Percentiles rank a stretch among this genome's conserved stretches.
Evolutionary conservation across 768 basidiomycete genomes (phyloP).

Genomic region (Lactarius indigo): DNA sequence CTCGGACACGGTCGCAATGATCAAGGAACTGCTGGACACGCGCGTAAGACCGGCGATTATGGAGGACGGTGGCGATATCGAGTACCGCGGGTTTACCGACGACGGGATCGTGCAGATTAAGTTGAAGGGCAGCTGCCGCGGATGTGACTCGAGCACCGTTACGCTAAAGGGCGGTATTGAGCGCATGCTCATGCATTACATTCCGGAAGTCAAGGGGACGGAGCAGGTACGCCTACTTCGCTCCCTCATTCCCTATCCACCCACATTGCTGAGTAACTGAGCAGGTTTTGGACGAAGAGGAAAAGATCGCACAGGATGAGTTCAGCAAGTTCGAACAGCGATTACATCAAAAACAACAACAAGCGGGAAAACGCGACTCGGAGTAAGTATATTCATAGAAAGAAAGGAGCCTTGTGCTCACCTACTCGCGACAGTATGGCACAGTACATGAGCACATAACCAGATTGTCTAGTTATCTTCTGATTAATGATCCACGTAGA

Average conservation of each 20-base stretch:
- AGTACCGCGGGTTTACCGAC: constrained; percentile 88
- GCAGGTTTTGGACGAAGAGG: constrained; percentile 88
- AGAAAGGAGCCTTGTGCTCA: constrained; percentile 17
- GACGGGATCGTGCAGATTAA: constrained; percentile 81
- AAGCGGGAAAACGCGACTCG: constrained; percentile 38
- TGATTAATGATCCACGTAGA: constrained; percentile 13
- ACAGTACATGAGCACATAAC: constrained; percentile 74
- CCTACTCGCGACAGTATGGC: constrained; percentile 54
- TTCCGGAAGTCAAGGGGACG: constrained; percentile 91
- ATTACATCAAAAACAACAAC: constrained; percentile 41
- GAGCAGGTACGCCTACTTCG: constrained; percentile 61
- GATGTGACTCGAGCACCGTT: constrained; percentile 90
- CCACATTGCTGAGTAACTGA: not conserved
- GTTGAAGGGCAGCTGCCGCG: constrained; percentile 95
- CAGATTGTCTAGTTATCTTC: not conserved
- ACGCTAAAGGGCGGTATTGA: constrained; percentile 97
- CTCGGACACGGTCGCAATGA: constrained; percentile 97
- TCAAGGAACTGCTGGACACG: constrained; percentile 95
- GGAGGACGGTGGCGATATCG: constrained; percentile 99
- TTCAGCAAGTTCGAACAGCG: constrained; percentile 84
- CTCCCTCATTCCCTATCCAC: not conserved
- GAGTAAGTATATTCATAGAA: constrained; percentile 39
- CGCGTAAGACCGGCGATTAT: constrained; percentile 94
- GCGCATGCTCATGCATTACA: constrained; percentile 98
- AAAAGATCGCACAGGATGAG: constrained; percentile 79